These are phyloP conservation scores for Phlyctochytrium arcticum DNA, from an alignment of 192 early-diverging fungal species.

Conservation along the genomic window DNA sequence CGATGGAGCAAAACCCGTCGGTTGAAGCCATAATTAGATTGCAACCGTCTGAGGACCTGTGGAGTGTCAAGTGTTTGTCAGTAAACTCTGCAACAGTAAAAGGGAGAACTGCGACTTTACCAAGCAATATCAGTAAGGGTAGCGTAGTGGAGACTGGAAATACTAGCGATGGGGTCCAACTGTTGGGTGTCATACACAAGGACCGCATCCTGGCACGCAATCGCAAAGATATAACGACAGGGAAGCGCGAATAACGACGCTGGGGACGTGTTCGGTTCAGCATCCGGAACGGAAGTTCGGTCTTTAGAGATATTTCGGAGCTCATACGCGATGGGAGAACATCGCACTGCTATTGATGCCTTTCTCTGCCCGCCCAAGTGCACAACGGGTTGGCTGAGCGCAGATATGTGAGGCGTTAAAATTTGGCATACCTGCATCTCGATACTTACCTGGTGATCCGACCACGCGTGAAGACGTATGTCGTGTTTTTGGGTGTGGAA, in stretches of 20 bases:
- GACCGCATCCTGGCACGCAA: conserved; percentile 79
- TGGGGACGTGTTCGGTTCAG: no score
- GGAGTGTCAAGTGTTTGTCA: conserved; percentile 1
- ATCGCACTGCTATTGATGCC: conserved; percentile 75
- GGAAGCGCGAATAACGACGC: conserved; percentile 36
- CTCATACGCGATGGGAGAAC: conserved; percentile 57
- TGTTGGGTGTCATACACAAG: conserved; percentile 84
- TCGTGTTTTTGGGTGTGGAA: no score
- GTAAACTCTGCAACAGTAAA: background rate
- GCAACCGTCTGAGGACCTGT: conserved; percentile 66
- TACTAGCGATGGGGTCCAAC: conserved; percentile 60
- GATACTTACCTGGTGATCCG: conserved; percentile 1
- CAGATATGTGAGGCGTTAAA: background rate
- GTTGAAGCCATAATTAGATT: conserved; percentile 71
- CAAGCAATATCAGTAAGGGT: conserved; percentile 86
- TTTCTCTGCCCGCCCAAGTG: conserved; percentile 67
- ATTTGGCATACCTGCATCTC: background rate
- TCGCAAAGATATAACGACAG: conserved; percentile 80
- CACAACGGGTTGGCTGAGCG: conserved; percentile 59
- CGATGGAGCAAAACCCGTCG: conserved; percentile 84
- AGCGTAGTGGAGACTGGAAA: conserved; percentile 82
- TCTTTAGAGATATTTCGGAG: conserved; percentile 22
- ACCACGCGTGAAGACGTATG: background rate
- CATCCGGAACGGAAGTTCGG: no score
- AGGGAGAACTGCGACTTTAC: conserved; percentile 37